Evolutionary conservation across 208 protist genomes (phyloP).

Genomic region (Leishmania amazonensis): DNA sequence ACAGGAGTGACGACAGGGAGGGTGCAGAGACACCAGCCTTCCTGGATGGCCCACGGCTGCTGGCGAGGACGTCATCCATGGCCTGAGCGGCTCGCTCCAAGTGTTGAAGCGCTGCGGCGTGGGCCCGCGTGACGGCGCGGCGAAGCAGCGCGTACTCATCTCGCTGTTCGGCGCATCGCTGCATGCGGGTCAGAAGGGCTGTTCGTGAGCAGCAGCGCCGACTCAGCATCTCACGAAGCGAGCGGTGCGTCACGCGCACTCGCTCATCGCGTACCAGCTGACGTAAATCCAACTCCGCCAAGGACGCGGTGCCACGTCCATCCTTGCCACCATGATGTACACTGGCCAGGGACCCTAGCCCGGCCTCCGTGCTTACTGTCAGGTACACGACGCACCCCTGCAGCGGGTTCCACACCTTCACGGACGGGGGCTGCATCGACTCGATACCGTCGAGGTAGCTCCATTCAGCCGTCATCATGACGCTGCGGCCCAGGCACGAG

Average conservation of each 20-base stretch:
- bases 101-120: conserved; percentile 12
- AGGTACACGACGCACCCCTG: conserved; percentile 20
- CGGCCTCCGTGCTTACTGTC: conserved; percentile 18
- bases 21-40: background rate
- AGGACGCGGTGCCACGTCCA: background rate
- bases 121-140: conserved; percentile 9
- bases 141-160: conserved; percentile 27
- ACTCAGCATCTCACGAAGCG: conserved; percentile 4
- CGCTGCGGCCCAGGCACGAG: conserved; percentile 58
- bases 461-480: conserved; percentile 59
- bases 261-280: conserved; percentile 16
- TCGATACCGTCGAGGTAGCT: background rate
- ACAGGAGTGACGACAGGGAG: conserved; percentile 12
- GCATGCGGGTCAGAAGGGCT: background rate
- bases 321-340: background rate
- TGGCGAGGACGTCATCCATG: background rate
- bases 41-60: background rate
- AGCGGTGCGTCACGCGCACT: conserved; percentile 22
- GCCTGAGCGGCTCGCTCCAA: conserved; percentile 1
- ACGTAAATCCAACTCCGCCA: conserved; percentile 7
- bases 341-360: conserved; percentile 5
- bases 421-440: background rate
- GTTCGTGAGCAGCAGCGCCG: background rate
- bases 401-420: conserved; percentile 55
- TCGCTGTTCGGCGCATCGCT: conserved; percentile 3